Percentiles rank a stretch among this genome's conserved stretches.
phyloP scores from a whole-genome alignment of 768 basidiomycete genomes.

The Psilocybe cyanescens region DNA sequence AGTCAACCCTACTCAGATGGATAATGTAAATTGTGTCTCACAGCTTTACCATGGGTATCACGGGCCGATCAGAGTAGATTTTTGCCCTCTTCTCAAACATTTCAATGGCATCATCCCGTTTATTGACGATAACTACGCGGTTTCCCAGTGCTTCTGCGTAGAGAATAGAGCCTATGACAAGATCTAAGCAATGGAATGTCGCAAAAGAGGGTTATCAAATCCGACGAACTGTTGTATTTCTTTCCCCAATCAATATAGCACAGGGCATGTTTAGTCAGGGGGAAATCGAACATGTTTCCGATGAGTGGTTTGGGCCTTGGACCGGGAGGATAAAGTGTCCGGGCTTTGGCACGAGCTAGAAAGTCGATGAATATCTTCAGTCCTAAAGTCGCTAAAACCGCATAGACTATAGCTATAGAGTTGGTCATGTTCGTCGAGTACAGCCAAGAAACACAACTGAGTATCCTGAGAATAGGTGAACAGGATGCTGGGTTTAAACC shows the following conservation, averaged over 20 bases:
- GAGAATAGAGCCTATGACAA: slow-evolving; percentile 19
- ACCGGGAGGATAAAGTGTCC: not conserved
- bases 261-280: not conserved
- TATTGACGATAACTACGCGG: slow-evolving; percentile 28
- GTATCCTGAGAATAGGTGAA: no score
- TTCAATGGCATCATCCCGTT: slow-evolving; percentile 12
- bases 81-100: slow-evolving; percentile 46
- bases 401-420: no score
- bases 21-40: not conserved
- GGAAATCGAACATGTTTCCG: not conserved
- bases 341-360: no score
- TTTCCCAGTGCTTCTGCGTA: slow-evolving; percentile 22
- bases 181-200: no score
- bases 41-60: slow-evolving; percentile 17
- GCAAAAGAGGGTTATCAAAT: no score
- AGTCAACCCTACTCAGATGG: not conserved
- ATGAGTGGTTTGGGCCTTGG: not conserved
- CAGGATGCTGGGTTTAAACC: no score
- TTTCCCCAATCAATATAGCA: not conserved
- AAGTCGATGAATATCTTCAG: no score
- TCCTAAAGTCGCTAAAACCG: no score
- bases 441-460: no score
- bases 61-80: slow-evolving; percentile 49
- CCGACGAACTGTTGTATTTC: not conserved
- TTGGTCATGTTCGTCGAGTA: no score